These are phyloP conservation scores for Microcyclospora pomicola DNA, from an alignment of 2,329 filamentous ascomycete species.

Conservation along the genomic window DNA sequence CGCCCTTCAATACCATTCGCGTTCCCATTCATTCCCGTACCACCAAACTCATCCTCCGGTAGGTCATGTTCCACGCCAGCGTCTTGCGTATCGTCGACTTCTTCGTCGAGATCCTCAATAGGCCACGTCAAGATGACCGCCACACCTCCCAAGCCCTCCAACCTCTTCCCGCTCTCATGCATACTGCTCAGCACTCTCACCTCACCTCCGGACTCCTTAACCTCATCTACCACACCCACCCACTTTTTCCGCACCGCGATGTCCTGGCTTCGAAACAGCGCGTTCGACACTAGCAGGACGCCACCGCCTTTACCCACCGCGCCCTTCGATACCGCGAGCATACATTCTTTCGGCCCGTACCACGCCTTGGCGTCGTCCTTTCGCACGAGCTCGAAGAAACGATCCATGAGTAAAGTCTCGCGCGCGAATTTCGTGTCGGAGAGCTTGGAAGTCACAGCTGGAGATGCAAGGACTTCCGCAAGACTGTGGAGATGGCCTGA, in stretches of 20 bases:
- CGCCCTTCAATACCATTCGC: slow-evolving; percentile 5
- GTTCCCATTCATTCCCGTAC: not conserved
- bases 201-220: slow-evolving; percentile 72
- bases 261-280: slow-evolving; percentile 72
- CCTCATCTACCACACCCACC: slow-evolving; percentile 74
- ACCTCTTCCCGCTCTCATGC: slow-evolving; percentile 78
- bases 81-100: slow-evolving; percentile 10
- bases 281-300: slow-evolving; percentile 73
- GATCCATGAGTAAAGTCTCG: slow-evolving; percentile 74
- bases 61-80: slow-evolving; percentile 10
- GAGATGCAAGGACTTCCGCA: slow-evolving; percentile 71
- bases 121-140: slow-evolving; percentile 87
- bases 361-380: slow-evolving; percentile 79
- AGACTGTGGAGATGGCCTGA: slow-evolving; percentile 78
- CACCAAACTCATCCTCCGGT: not conserved
- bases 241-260: slow-evolving; percentile 64
- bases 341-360: slow-evolving; percentile 75
- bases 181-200: slow-evolving; percentile 80
- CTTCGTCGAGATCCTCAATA: slow-evolving; percentile 65
- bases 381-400: slow-evolving; percentile 63
- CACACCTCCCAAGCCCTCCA: slow-evolving; percentile 74
- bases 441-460: slow-evolving; percentile 62
- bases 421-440: slow-evolving; percentile 77
- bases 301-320: slow-evolving; percentile 80
- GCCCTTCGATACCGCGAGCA: slow-evolving; percentile 69